Evolutionary conservation across 1,284 basidiomycete species (phyloP), one percentile per base, ranked within the genome.

Genomic region (Puccinia coronata): DNA sequence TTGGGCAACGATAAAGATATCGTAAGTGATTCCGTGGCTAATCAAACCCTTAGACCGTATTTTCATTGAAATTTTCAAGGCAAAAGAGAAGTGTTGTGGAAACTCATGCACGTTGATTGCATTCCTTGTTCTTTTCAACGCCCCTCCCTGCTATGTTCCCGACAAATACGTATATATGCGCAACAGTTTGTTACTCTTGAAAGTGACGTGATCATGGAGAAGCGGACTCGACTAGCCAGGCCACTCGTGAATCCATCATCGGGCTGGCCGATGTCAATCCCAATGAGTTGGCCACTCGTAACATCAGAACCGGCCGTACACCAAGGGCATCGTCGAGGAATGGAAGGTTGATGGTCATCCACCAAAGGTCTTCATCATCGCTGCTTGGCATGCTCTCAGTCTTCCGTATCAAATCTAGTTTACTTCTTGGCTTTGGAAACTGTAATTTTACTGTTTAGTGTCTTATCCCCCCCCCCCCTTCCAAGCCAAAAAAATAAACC

Each of bases 1-100:
- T 87, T 97, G 94, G 85, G 95, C 25, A 93, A 96, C 83, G 95
- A 97, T 87, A 93, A 94, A 85, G 92, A 97, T 86, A 97, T 98
- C 85, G 93, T 94, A 84, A 84, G 91, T 71, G 0, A 16, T 34
- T 53, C 31, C 2, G 23, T 39, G 36, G 36, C 87, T 43, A n/a
- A 82, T 81, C 31, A 8, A 5, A 20, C 31, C 11, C 6, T n/a
- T 39, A 36, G n/a, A 25, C 1, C 18, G 47, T 51, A 0, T 31
- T 43, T n/a, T n/a, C 18, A n/a, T 47, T 16, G 39, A 41, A n/a
- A n/a, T n/a, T n/a, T n/a, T n/a, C n/a, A n/a, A n/a, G n/a, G n/a
- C n/a, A n/a, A n/a, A n/a, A n/a, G n/a, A n/a, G n/a, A n/a, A n/a
- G n/a, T n/a, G n/a, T n/a, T n/a, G n/a, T n/a, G n/a, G n/a, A n/a